Evolutionary conservation across 2,329 filamentous ascomycete species (phyloP), one percentile per base, ranked within the genome.

Genomic region (Alternaria infectoria): DNA sequence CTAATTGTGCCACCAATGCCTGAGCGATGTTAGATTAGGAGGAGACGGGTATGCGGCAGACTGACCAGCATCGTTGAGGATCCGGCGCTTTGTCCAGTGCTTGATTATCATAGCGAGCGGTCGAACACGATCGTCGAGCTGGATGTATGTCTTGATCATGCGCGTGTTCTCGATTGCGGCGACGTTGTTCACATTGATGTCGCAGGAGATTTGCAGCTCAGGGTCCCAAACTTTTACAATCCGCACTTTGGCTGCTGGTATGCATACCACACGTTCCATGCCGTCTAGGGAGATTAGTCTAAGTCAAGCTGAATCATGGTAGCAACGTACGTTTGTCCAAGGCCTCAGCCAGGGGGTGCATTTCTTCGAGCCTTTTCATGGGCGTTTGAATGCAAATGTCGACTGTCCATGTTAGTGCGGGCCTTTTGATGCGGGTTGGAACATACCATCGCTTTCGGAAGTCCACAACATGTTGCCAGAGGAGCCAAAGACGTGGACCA

Each of bases 171-270:
- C 94, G 65, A 99, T 84, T 5, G 96, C 96, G 57, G 96, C 82
- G 0, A 94, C 96, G 74, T 98, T 99, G 83, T 99, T 99, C 82
- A 99, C 94, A 73, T 99, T 99, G 91, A 99, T 96, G 78, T 99
- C 96, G 79, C 94, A 97, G 15, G 93, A 92, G 54, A 99, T 85
- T 68, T 90, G 85, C 61, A 97, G 85, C 79, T 97, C 93, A 4
- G 96, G 96, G 78, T 99, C 96, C 94, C 96, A 99, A 59, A 97
- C 92, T 83, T 98, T 98, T 71, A 99, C 96, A 75, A 99, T 99
- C 5, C 96, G 95, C 13, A 99, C 96, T 81, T 97, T 98, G 63
- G 96, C 96, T 45, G 91, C 92, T 26, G 93, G 93, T 56, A 98
- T 93, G 78, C 96, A 99, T 23, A 97, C 92, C 1, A 99, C 93